These are phyloP conservation scores for Exophiala calicioides DNA, from an alignment of 2,329 filamentous ascomycete species.

Conservation along the genomic window DNA sequence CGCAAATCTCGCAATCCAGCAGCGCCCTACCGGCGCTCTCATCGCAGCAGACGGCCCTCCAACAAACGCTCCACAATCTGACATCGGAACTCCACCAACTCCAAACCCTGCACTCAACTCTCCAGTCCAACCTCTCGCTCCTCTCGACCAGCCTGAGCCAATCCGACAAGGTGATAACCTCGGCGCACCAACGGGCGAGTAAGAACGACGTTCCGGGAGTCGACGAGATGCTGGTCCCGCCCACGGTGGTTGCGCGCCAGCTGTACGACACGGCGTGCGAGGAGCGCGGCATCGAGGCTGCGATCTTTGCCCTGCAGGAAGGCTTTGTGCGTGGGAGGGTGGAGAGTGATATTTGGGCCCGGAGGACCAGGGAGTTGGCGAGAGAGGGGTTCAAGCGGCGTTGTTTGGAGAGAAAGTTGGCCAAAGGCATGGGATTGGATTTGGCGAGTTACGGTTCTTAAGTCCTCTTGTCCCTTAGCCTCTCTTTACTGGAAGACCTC, in stretches of 20 bases:
- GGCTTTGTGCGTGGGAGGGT: constrained; percentile 49
- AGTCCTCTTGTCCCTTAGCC: background rate
- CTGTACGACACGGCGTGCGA: constrained; percentile 87
- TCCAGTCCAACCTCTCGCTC: constrained; percentile 76
- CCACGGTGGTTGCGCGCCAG: constrained; percentile 89
- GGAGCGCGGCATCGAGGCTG: constrained; percentile 81
- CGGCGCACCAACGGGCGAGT: constrained; percentile 63
- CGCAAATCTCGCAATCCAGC: constrained; percentile 69
- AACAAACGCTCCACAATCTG: constrained; percentile 66
- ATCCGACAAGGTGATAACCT: constrained; percentile 75
- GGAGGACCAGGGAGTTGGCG: constrained; percentile 48
- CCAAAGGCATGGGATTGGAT: constrained; percentile 48
- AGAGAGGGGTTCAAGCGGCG: constrained; percentile 51
- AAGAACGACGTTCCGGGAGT: constrained; percentile 65
- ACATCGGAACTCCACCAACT: constrained; percentile 73
- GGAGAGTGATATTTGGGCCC: constrained; percentile 48
- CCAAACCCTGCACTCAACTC: constrained; percentile 66
- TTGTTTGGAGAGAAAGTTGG: constrained; percentile 49
- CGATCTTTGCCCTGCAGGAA: constrained; percentile 66
- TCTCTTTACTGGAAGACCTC: background rate
- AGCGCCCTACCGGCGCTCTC: constrained; percentile 72
- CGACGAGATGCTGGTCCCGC: constrained; percentile 89
- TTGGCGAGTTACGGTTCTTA: constrained; percentile 7
- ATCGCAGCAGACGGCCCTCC: constrained; percentile 77
- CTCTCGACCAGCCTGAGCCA: constrained; percentile 74